These are phyloP conservation scores for Termitomyces bulborhizus DNA, from an alignment of 768 basidiomycete genomes.

Conservation along the genomic window DNA sequence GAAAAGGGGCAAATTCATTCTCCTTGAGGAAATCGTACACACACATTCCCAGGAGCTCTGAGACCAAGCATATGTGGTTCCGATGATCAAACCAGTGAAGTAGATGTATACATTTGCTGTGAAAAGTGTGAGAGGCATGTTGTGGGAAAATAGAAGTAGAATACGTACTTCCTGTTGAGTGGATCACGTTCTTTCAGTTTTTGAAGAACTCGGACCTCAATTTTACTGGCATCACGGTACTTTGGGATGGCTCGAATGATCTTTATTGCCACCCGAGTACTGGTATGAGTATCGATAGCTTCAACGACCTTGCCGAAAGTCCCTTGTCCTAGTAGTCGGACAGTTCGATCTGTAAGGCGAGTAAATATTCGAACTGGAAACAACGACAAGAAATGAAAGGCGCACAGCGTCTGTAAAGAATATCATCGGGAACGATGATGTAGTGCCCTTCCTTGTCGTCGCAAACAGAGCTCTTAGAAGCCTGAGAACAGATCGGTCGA, in stretches of 20 bases:
- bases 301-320: conserved; percentile 99
- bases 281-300: conserved; percentile 73
- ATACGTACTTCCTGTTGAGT: conserved; percentile 75
- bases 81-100: conserved; percentile 93
- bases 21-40: conserved; percentile 99
- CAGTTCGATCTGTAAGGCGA: conserved; percentile 71
- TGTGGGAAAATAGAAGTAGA: neutral
- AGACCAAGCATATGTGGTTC: conserved; percentile 97
- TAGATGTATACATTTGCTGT: conserved; percentile 96
- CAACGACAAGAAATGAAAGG: conserved; percentile 11
- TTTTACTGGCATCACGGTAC: conserved; percentile 97
- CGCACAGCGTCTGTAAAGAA: conserved; percentile 82
- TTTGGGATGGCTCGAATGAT: conserved; percentile 98
- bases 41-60: conserved; percentile 93
- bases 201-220: conserved; percentile 93
- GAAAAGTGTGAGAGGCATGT: conserved; percentile 15
- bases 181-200: conserved; percentile 88
- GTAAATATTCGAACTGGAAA: conserved; percentile 10
- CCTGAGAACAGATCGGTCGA: conserved; percentile 32
- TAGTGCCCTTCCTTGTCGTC: conserved; percentile 99
- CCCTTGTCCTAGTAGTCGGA: conserved; percentile 88
- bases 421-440: conserved; percentile 87
- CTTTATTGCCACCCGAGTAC: conserved; percentile 89
- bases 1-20: conserved; percentile 95
- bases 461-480: conserved; percentile 66